Conservation (phyloP, 805 yeast species). For the Vanderwaltozyma yarrowii region DNA sequence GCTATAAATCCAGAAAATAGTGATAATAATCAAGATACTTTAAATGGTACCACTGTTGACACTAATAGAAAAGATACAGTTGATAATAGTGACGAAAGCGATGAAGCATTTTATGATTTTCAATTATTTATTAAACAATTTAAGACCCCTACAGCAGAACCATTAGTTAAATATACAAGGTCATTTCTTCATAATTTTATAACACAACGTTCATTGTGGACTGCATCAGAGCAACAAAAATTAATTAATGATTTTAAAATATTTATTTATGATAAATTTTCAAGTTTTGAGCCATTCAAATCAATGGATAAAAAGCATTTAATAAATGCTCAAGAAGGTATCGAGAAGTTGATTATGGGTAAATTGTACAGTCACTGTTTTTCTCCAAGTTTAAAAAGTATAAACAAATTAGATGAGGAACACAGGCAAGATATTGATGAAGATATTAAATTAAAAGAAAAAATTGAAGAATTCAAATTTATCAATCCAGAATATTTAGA, state of each 20-base stretch:
- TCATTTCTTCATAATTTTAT: constrained; percentile 72
- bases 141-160: constrained; percentile 71
- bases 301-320: constrained; percentile 49
- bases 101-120: constrained; percentile 53
- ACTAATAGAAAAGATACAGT: not conserved
- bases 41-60: not conserved
- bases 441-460: constrained; percentile 44
- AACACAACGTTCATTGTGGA: constrained; percentile 50
- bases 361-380: constrained; percentile 68
- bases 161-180: constrained; percentile 73
- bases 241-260: constrained; percentile 65
- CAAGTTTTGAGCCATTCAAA: constrained; percentile 61
- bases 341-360: constrained; percentile 88
- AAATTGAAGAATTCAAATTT: constrained; percentile 59
- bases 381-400: constrained; percentile 46
- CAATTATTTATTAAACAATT: constrained; percentile 67
- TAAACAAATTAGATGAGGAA: constrained; percentile 37
- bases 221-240: constrained; percentile 67
- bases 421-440: constrained; percentile 54
- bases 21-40: not conserved
- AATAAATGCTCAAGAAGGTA: constrained; percentile 75
- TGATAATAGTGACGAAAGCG: not conserved
- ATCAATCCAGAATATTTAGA: constrained; percentile 70
- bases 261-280: constrained; percentile 58
- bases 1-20: not conserved